phyloP scores from a whole-genome alignment of 2,329 filamentous ascomycete genomes.

The Venturia aucupariae region DNA sequence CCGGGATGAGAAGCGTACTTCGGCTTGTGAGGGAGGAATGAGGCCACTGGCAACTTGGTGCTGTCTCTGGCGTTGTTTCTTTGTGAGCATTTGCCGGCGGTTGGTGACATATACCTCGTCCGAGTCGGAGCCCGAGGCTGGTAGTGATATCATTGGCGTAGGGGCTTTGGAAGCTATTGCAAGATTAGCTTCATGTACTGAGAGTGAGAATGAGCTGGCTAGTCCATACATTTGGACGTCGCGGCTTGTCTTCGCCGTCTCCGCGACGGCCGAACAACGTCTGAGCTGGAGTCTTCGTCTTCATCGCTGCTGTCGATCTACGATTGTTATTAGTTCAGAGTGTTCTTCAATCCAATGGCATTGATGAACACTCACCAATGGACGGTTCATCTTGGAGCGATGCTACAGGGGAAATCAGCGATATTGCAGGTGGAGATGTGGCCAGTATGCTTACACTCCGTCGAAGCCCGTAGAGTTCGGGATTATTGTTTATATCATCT shows the following conservation, averaged over 20 bases:
- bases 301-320: slow-evolving; percentile 52
- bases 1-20: slow-evolving; percentile 86
- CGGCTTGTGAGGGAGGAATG: slow-evolving; percentile 57
- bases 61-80: slow-evolving; percentile 67
- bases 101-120: slow-evolving; percentile 62
- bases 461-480: slow-evolving; percentile 86
- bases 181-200: slow-evolving; percentile 31
- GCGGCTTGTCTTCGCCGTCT: slow-evolving; percentile 62
- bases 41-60: slow-evolving; percentile 52
- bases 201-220: slow-evolving; percentile 21
- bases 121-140: slow-evolving; percentile 54
- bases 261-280: slow-evolving; percentile 50
- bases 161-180: slow-evolving; percentile 41
- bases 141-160: slow-evolving; percentile 36
- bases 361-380: slow-evolving; percentile 43
- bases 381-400: slow-evolving; percentile 53
- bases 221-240: slow-evolving; percentile 49
- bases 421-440: slow-evolving; percentile 13
- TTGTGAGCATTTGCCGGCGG: slow-evolving; percentile 55
- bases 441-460: slow-evolving; percentile 62
- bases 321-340: not conserved
- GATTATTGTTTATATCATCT: slow-evolving; percentile 80
- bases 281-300: slow-evolving; percentile 64
- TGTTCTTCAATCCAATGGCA: slow-evolving; percentile 12
- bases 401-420: slow-evolving; percentile 36